A percentile compares a stretch with the other conserved stretches of the same genome.
phyloP scores from a whole-genome alignment of 768 basidiomycete genomes.

The Pholiota molesta region DNA sequence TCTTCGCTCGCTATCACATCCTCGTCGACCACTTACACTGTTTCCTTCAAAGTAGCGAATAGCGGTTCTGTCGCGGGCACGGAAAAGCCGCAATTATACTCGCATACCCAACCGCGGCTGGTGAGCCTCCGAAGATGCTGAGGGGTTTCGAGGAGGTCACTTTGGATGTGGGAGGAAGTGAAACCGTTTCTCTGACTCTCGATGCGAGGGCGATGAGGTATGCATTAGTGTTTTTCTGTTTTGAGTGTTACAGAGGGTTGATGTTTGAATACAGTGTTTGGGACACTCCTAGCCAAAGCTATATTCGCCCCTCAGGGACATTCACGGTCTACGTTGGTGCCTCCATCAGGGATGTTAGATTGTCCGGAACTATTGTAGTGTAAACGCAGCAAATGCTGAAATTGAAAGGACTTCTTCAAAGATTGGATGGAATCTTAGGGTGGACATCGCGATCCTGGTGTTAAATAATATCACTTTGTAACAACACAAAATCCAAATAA shows the following conservation, averaged over 20 bases:
- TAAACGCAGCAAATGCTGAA: constrained; percentile 4
- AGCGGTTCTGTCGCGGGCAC: constrained; percentile 50
- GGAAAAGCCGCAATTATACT: constrained; percentile 60
- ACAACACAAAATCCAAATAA: not conserved
- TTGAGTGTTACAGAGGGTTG: constrained; percentile 1
- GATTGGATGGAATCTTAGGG: too few species aligned
- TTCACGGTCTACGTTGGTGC: constrained; percentile 59
- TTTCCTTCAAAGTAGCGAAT: constrained; percentile 51
- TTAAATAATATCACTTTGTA: too few species aligned
- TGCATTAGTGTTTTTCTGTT: constrained; percentile 8
- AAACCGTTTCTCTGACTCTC: constrained; percentile 39
- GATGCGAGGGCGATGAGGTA: constrained; percentile 49
- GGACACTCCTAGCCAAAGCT: constrained; percentile 55
- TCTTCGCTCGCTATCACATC: constrained; percentile 45
- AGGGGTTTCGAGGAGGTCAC: constrained; percentile 54
- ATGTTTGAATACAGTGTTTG: constrained; percentile 40
- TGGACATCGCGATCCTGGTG: too few species aligned
- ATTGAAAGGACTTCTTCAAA: too few species aligned
- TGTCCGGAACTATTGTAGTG: constrained; percentile 35
- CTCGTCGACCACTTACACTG: constrained; percentile 31
- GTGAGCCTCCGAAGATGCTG: constrained; percentile 52
- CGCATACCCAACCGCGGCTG: constrained; percentile 46
- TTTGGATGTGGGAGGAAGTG: constrained; percentile 39
- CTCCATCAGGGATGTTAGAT: constrained; percentile 49
- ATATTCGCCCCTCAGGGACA: constrained; percentile 51